Evolutionary conservation across 2,329 filamentous ascomycete species (phyloP), one percentile per base, ranked within the genome.

Genomic region (Coniochaeta prunicola): DNA sequence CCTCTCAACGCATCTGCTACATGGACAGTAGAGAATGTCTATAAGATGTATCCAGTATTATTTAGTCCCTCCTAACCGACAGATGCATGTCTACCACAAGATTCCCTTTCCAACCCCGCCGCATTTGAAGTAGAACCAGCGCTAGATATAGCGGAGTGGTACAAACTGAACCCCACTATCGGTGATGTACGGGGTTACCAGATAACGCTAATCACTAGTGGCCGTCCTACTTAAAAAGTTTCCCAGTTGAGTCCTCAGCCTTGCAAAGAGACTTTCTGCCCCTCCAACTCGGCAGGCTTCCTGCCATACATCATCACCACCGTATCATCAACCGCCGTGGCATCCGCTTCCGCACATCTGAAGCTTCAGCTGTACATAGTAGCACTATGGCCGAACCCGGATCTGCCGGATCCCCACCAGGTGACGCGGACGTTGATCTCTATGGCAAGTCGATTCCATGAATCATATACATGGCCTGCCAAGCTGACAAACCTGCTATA

Each of bases 381-480:
- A 42, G 2, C 24, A 70, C 15, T 3, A 56, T 70, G 68, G 67
- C 66, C 56, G 61, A 58, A 58, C 58, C 60, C 15, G 64, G 60
- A 48, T 57, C 67, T 15, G 65, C 61, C 57, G 63, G 54, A 15
- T 48, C 61, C 34, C 55, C 58, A 15, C 59, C 65, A 24, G 65
- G 63, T 26, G 67, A 65, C 26, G 81, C 79, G 64, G 81, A 85
- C 63, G 67, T 80, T 62, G 83, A 87, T 69, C 79, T 87, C 68
- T 87, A 87, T 66, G 74, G 76, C 77, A 67, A 62, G 73, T 26
- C 9, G 34, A 13, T 30, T 38, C 42, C 19, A 28, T 19, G 10
- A 56, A 42, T 30, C 17, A 19, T 24, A 8, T 55, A 9, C 17
- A 24, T 9, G 17, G 21, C 19, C 3, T 30, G 19, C 13, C 34